Base-by-base conservation (phyloP, 106 monocot species). In the Acorus calamus region DNA sequence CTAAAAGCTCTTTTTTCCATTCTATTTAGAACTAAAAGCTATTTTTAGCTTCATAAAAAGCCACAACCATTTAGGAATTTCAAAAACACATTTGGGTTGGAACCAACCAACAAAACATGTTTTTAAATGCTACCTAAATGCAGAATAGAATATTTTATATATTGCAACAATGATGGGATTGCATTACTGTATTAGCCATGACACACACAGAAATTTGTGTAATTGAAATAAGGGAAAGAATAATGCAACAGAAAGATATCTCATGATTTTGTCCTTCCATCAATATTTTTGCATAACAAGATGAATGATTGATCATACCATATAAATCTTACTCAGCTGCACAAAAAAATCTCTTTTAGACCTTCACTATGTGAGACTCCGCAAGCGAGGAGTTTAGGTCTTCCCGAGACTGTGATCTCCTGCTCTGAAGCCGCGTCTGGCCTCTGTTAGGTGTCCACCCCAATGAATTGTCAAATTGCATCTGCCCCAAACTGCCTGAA, bases 331-430 rank as follows among this genome's bases (percentile, higher is more conserved):
- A 46, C 5, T 61, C 53, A 62, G n/a, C 50, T 46, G 42, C 8
- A 47, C 11, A 28, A 7, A 7, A 64, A 28, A 28, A 28, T 28
- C 28, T 28, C 28, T 7, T 46, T 62, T 76, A 92, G 14, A 71
- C 70, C 73, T 86, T 91, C 52, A 49, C 47, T 45, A 80, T 12
- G 67, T 90, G 94, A 57, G 73, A 58, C 11, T 96, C 94, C 4
- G 67, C 78, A 12, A 94, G 45, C 43, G 90, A 87, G 62, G 84
- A 76, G 56, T 2, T 81, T 56, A 96, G 87, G 63, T 90, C 94
- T 74, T 96, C 94, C 74, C 94, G 79, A 7, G 94, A 96, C 70
- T 84, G 87, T 47, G 94, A 90, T 68, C 94, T 84, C 7, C 94
- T 66, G 64, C 96, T 96, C 67, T 82, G 82, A 50, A 96, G 84